phyloP scores from a whole-genome alignment of 306 rosid genomes.

The Bauhinia variegata region DNA sequence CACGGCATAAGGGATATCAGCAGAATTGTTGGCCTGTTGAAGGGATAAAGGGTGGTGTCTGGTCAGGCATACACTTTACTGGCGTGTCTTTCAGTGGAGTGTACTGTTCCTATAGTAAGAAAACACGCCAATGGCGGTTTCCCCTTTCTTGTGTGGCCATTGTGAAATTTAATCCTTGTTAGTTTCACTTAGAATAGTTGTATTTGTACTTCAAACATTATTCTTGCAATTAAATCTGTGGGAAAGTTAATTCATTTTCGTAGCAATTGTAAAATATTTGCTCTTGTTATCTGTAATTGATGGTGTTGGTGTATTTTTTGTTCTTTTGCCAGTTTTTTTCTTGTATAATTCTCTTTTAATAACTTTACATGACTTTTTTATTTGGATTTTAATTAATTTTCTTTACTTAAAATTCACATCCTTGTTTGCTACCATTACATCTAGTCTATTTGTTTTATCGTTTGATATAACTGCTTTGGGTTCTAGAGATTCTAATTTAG shows the following conservation, averaged over 20 bases:
- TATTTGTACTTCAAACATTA: conserved; percentile 62
- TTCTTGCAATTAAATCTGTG: conserved; percentile 50
- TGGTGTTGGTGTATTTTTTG: conserved; percentile 23
- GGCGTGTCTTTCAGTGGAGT: conserved; percentile 89
- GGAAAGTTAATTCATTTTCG: conserved; percentile 40
- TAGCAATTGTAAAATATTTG: conserved; percentile 19
- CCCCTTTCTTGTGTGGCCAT: conserved; percentile 59
- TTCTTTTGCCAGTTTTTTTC: background rate
- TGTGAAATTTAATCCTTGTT: conserved; percentile 39
- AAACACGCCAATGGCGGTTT: conserved; percentile 89
- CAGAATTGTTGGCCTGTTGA: conserved; percentile 71
- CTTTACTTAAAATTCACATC: conserved; percentile 25
- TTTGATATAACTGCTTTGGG: conserved; percentile 47
- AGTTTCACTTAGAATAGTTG: conserved; percentile 39
- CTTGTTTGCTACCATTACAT: conserved; percentile 25
- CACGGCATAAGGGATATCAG: conserved; percentile 72
- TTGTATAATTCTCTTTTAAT: conserved; percentile 10
- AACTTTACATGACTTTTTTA: conserved; percentile 10
- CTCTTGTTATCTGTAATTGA: conserved; percentile 17
- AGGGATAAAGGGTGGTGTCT: conserved; percentile 70
- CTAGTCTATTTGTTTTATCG: conserved; percentile 34
- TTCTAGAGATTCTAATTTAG: conserved; percentile 77
- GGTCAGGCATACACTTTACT: conserved; percentile 61
- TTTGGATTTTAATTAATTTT: conserved; percentile 18
- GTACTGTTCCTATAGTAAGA: conserved; percentile 99